Conservation (phyloP, 2,329 filamentous ascomycete species). For the Microcera coccophila region DNA sequence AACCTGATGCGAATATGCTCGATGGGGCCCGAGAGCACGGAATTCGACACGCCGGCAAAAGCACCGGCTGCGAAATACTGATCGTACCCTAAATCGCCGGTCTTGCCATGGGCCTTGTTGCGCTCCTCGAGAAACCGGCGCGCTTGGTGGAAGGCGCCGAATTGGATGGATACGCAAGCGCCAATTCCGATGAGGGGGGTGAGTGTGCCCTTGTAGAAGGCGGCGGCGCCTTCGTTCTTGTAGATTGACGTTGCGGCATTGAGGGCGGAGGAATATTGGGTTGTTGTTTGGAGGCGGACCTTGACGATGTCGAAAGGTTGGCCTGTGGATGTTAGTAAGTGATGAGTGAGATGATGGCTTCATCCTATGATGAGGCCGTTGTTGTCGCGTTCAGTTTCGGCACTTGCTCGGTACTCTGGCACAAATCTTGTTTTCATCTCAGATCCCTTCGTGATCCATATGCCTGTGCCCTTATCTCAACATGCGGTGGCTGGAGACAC, state of each 20-base stretch:
- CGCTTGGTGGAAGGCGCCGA: slow-evolving; percentile 92
- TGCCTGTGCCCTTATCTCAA: not conserved
- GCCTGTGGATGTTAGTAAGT: slow-evolving; percentile 39
- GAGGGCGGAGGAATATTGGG: slow-evolving; percentile 74
- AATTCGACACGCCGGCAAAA: slow-evolving; percentile 89
- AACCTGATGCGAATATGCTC: slow-evolving; percentile 95
- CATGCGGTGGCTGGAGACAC: slow-evolving; percentile 30
- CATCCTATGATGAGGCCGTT: not conserved
- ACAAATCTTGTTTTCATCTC: slow-evolving; percentile 5
- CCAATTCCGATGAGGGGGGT: slow-evolving; percentile 94
- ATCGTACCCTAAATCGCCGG: slow-evolving; percentile 61
- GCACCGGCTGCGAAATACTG: slow-evolving; percentile 91
- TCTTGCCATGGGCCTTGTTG: slow-evolving; percentile 60
- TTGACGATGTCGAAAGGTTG: slow-evolving; percentile 90
- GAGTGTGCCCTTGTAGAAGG: slow-evolving; percentile 98
- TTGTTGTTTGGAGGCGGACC: slow-evolving; percentile 88
- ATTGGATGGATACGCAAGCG: slow-evolving; percentile 97
- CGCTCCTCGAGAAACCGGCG: slow-evolving; percentile 77
- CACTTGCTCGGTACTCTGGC: not conserved
- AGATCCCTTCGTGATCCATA: slow-evolving; percentile 8
- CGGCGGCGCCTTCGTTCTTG: slow-evolving; percentile 78
- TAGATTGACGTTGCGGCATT: slow-evolving; percentile 81
- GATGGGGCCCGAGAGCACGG: slow-evolving; percentile 81
- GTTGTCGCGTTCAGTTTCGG: not conserved
- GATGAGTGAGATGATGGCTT: not conserved